phyloP scores from a whole-genome alignment of 106 monocot species.

The Agapanthus africanus region DNA sequence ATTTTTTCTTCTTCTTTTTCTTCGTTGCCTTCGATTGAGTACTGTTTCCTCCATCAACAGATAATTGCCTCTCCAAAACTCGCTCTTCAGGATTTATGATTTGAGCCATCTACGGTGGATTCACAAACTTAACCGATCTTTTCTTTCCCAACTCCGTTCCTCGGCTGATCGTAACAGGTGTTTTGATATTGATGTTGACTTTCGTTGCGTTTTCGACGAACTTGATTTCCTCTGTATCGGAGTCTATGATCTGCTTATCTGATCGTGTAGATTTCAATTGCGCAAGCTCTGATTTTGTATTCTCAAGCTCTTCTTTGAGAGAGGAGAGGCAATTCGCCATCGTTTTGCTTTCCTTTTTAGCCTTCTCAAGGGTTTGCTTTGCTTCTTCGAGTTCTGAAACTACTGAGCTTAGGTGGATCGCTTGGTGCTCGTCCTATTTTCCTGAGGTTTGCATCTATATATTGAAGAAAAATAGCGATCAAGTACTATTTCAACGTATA shows the following conservation, averaged over 20 bases:
- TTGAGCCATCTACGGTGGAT: slow-evolving; percentile 29
- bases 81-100: slow-evolving; percentile 12
- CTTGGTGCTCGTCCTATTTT: not conserved
- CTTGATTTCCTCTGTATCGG: slow-evolving; percentile 30
- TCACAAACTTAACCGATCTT: slow-evolving; percentile 52
- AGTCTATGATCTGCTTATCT: slow-evolving; percentile 16
- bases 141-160: slow-evolving; percentile 26
- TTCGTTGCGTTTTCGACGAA: slow-evolving; percentile 26
- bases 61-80: slow-evolving; percentile 21
- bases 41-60: slow-evolving; percentile 9
- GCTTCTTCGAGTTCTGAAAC: slow-evolving; percentile 46
- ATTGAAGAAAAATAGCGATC: too few species aligned
- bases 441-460: slow-evolving; percentile 19
- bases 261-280: slow-evolving; percentile 17
- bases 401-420: slow-evolving; percentile 4
- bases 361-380: slow-evolving; percentile 49
- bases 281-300: slow-evolving; percentile 49
- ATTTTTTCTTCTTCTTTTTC: slow-evolving; percentile 40
- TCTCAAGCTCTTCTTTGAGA: slow-evolving; percentile 50
- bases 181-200: not conserved
- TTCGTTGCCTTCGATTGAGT: slow-evolving; percentile 15
- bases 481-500: too few species aligned
- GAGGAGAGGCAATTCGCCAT: slow-evolving; percentile 39
- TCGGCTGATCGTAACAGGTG: not conserved
- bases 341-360: slow-evolving; percentile 31